Conservation (phyloP, 2,329 filamentous ascomycete species). For the Plectosphaerella sp. region DNA sequence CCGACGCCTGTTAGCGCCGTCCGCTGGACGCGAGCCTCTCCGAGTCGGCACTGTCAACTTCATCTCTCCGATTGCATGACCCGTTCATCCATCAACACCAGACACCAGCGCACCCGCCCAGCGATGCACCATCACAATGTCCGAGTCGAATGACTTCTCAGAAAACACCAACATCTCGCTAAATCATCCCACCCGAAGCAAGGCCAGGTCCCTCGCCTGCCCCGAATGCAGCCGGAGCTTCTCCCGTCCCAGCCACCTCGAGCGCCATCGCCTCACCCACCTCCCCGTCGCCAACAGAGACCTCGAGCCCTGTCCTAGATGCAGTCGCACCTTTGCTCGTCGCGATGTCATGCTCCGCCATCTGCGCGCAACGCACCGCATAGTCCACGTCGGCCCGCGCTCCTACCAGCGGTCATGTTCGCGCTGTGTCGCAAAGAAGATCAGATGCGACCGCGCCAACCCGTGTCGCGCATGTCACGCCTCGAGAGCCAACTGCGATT, state of each 20-base stretch:
- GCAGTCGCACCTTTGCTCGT: slow-evolving; percentile 16
- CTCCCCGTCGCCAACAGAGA: slow-evolving; percentile 15
- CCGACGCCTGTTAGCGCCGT: too few species aligned
- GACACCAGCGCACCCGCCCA: too few species aligned
- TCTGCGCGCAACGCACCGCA: slow-evolving; percentile 16
- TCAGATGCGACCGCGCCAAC: slow-evolving; percentile 17
- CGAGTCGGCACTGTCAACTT: too few species aligned
- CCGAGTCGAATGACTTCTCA: too few species aligned
- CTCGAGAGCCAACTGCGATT: slow-evolving; percentile 9
- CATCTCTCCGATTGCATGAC: too few species aligned
- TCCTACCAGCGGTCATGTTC: slow-evolving; percentile 19
- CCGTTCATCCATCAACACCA: too few species aligned
- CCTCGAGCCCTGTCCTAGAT: slow-evolving; percentile 14
- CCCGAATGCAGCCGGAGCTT: slow-evolving; percentile 16
- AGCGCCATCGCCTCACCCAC: slow-evolving; percentile 22
- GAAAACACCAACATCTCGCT: too few species aligned
- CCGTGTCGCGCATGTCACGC: slow-evolving; percentile 17
- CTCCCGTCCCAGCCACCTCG: slow-evolving; percentile 18
- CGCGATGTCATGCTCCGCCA: slow-evolving; percentile 22
- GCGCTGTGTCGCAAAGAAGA: slow-evolving; percentile 20
- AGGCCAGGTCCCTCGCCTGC: slow-evolving; percentile 9
- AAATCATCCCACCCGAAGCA: not conserved
- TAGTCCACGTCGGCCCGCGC: slow-evolving; percentile 10
- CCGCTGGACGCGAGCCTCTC: too few species aligned
- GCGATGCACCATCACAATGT: too few species aligned